Base-by-base conservation (phyloP, 2,329 filamentous ascomycete genomes). In the Colletotrichum musae region DNA sequence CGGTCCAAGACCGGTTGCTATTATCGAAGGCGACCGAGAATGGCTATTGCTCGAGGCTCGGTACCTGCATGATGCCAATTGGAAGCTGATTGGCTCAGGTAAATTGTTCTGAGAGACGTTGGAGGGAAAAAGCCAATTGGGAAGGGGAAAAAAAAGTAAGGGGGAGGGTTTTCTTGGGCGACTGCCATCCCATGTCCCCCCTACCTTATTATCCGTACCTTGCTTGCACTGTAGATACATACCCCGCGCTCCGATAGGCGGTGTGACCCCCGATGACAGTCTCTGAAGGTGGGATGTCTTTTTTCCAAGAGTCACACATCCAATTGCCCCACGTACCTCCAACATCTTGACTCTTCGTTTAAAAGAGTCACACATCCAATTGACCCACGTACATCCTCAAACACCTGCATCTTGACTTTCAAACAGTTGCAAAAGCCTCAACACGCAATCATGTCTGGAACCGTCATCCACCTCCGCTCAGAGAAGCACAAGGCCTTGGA, bases 401-500 rank as follows among this genome's bases (percentile, higher is more conserved):
- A 63, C 64, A 12, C 48, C 59, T 36, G 4, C 9, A 36, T 36
- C 32, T 36, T 36, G 32, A 36, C 32, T 36, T 36, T 10, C 7
- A 7, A 36, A 36, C 32, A 36, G 32, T 36, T 6, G 7, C 32
- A 36, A 36, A 36, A 10, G 32, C 32, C 45, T 48, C 50, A 48
- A 57, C 61, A 41, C 51, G 41, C 71, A 70, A 43, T 53, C 26
- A 75, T 75, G 74, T 72, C 72, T 43, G 58, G 47, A 39, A 67
- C 70, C 16, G 62, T 75, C 57, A 76, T 88, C 73, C 89, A 87
- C 77, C 82, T 89, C 70, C 86, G 88, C 70, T 85, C 88, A 70
- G 88, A 90, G 80, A 86, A 86, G 32, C 32, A 36, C 74, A 89
- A 89, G 58, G 58, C 50, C 16, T 82, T 86, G 68, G 86, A 88